phyloP scores from a whole-genome alignment of 306 rosid species.

The Glycine latifolia region DNA sequence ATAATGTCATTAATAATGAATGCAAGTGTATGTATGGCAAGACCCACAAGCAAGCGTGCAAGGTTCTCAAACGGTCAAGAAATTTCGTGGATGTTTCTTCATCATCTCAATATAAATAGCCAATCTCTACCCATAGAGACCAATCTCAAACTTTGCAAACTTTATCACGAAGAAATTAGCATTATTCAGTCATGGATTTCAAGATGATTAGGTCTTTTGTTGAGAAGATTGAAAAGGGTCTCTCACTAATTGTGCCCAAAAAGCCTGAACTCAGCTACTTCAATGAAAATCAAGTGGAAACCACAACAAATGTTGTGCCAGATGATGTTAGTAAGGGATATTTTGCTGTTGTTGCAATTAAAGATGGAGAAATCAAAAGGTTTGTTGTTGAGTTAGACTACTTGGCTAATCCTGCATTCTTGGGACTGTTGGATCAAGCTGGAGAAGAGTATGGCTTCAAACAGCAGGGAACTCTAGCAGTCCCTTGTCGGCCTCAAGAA shows the following conservation, averaged over 20 bases:
- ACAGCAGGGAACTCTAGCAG: conserved; percentile 71
- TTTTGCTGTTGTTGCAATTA: conserved; percentile 65
- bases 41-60: neutral
- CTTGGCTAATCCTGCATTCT: conserved; percentile 63
- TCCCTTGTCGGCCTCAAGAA: conserved; percentile 69
- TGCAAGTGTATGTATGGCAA: neutral
- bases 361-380: conserved; percentile 63
- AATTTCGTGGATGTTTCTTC: conserved; percentile 17
- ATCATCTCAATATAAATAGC: conserved; percentile 29
- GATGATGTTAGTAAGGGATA: conserved; percentile 58
- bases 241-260: conserved; percentile 14
- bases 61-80: neutral
- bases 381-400: conserved; percentile 60
- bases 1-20: conserved; percentile 4
- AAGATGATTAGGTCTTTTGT: conserved; percentile 50
- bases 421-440: conserved; percentile 65
- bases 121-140: neutral
- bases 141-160: neutral
- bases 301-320: conserved; percentile 10
- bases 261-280: neutral
- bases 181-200: neutral
- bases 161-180: neutral
- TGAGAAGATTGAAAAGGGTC: conserved; percentile 36
- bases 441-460: conserved; percentile 68
- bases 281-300: too few relatives aligned